These are phyloP conservation scores for Fusarium sp. DNA, from an alignment of 2,329 filamentous ascomycete species.

Conservation along the genomic window DNA sequence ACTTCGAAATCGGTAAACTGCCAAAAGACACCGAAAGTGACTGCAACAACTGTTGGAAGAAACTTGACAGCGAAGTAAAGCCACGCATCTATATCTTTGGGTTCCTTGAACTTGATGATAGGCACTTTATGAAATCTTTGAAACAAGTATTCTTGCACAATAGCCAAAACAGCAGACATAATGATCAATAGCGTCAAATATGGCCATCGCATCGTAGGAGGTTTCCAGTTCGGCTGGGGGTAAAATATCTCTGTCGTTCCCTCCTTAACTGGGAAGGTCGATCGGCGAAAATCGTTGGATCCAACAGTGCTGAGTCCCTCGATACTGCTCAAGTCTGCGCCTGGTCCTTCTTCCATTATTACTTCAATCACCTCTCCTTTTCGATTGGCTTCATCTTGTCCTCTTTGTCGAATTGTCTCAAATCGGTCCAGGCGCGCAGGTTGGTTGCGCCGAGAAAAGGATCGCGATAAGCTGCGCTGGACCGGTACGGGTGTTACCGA, in stretches of 20 bases:
- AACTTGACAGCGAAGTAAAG: slow-evolving; percentile 73
- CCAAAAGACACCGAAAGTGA: slow-evolving; percentile 73
- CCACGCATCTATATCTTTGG: slow-evolving; percentile 61
- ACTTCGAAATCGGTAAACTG: slow-evolving; percentile 75
- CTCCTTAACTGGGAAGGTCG: slow-evolving; percentile 53
- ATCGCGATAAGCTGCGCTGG: slow-evolving; percentile 53
- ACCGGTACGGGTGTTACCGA: slow-evolving; percentile 48
- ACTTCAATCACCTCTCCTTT: slow-evolving; percentile 70
- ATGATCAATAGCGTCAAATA: slow-evolving; percentile 66
- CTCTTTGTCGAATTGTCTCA: slow-evolving; percentile 61
- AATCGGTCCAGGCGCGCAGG: slow-evolving; percentile 44
- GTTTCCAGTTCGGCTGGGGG: slow-evolving; percentile 74
- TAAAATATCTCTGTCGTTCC: slow-evolving; percentile 64
- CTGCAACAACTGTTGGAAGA: slow-evolving; percentile 69
- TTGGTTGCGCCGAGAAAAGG: slow-evolving; percentile 54
- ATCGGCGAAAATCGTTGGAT: slow-evolving; percentile 50
- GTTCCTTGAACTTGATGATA: slow-evolving; percentile 61
- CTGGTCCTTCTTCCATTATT: slow-evolving; percentile 57
- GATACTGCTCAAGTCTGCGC: slow-evolving; percentile 64
- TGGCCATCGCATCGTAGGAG: slow-evolving; percentile 71
- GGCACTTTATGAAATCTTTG: slow-evolving; percentile 59
- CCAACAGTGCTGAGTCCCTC: slow-evolving; percentile 54
- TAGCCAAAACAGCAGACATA: slow-evolving; percentile 64
- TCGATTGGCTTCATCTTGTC: slow-evolving; percentile 69
- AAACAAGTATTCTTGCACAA: slow-evolving; percentile 65